Conservation (phyloP, 2,329 filamentous ascomycete genomes). For the Apiospora malaysiana region DNA sequence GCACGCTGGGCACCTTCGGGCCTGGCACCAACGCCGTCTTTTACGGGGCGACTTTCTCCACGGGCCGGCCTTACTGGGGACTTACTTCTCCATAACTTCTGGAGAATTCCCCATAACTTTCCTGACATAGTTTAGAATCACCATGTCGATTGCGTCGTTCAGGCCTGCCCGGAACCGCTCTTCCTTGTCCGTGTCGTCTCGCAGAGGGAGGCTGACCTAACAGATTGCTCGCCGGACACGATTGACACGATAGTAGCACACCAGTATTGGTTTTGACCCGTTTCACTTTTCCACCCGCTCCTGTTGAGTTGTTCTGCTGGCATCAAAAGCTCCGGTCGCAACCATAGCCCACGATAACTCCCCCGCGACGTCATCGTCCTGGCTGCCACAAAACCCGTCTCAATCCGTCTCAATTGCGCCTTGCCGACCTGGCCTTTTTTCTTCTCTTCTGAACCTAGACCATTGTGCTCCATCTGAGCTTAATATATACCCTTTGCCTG, state of each 20-base stretch:
- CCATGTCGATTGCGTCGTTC: constrained; percentile 21
- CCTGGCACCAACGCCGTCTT: not conserved
- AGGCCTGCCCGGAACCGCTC: not conserved
- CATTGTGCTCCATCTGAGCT: constrained; percentile 13
- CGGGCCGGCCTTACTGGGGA: constrained; percentile 21
- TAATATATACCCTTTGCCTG: not conserved
- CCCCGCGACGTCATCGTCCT: constrained; percentile 6
- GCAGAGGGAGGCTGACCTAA: not conserved
- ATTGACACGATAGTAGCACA: not conserved
- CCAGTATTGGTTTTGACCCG: constrained; percentile 9
- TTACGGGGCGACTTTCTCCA: constrained; percentile 6
- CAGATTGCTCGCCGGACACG: not conserved
- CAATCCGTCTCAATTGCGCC: constrained; percentile 9
- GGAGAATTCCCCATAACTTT: constrained; percentile 16
- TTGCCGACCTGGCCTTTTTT: not conserved
- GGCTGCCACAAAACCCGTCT: constrained; percentile 4
- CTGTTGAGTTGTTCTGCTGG: not conserved
- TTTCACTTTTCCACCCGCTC: not conserved
- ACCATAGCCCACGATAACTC: constrained; percentile 2
- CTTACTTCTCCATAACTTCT: constrained; percentile 6
- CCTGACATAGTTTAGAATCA: constrained; percentile 16
- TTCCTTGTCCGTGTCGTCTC: not conserved
- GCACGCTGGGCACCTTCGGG: not conserved
- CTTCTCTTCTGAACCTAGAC: constrained; percentile 2
- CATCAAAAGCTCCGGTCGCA: not conserved